Evolutionary conservation across 768 basidiomycete species (phyloP).

Genomic region (Pleurotus platypus): DNA sequence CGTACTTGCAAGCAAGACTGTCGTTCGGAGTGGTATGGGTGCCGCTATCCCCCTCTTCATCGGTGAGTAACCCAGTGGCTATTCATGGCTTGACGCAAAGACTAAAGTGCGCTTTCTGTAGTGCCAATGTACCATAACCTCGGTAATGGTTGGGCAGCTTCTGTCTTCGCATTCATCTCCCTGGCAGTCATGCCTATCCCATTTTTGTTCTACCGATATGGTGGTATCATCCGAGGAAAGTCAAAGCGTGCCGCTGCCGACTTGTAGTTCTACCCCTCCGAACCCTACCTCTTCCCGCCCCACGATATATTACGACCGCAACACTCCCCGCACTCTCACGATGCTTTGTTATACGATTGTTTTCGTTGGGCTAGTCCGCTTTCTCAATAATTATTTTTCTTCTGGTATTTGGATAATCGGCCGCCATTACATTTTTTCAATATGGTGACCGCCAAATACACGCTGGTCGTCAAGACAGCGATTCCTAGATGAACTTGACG

Average conservation of each 20-base stretch:
- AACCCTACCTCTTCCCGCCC: too few relatives aligned
- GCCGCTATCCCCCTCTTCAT: constrained; percentile 31
- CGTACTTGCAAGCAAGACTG: constrained; percentile 35
- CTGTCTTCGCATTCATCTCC: constrained; percentile 30
- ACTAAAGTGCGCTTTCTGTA: constrained; percentile 24
- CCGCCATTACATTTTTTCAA: too few relatives aligned
- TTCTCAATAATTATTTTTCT: too few relatives aligned
- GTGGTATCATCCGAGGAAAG: constrained; percentile 20
- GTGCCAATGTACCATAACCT: constrained; percentile 36
- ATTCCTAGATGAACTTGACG: too few relatives aligned
- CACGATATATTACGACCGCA: too few relatives aligned
- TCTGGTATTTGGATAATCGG: too few relatives aligned
- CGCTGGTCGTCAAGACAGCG: too few relatives aligned
- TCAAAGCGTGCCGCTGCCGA: constrained; percentile 20
- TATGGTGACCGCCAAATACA: too few relatives aligned
- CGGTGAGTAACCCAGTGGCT: constrained; percentile 13
- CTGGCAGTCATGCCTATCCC: constrained; percentile 27
- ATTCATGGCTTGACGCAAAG: too few relatives aligned
- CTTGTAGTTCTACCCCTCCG: neutral
- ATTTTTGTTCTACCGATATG: constrained; percentile 25
- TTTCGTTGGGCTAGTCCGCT: too few relatives aligned
- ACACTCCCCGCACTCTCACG: too few relatives aligned
- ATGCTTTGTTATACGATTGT: too few relatives aligned
- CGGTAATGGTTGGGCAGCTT: constrained; percentile 34
- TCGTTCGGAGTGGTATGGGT: constrained; percentile 27